These are phyloP conservation scores for Coemansia biformis DNA, from an alignment of 192 early-diverging fungal genomes.

Conservation along the genomic window DNA sequence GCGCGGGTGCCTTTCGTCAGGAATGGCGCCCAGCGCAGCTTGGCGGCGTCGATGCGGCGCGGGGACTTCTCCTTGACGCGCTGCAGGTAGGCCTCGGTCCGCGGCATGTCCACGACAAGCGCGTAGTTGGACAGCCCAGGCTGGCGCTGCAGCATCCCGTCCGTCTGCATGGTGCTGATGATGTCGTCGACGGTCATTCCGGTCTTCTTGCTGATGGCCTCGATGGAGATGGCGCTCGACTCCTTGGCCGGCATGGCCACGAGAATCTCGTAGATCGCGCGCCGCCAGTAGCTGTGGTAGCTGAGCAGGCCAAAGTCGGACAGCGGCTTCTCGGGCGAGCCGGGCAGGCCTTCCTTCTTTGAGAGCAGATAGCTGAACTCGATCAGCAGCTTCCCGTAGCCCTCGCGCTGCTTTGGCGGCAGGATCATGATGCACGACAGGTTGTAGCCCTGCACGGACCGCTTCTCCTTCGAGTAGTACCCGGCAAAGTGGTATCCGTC, in stretches of 20 bases:
- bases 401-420: conserved; percentile 80
- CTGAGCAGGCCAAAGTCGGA: conserved; percentile 84
- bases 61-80: conserved; percentile 53
- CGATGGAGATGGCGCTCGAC: conserved; percentile 22
- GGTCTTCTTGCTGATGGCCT: conserved; percentile 61
- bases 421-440: conserved; percentile 93
- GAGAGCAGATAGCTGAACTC: conserved; percentile 88
- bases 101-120: conserved; percentile 48
- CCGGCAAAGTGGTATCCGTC: conserved; percentile 86
- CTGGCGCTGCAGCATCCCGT: conserved; percentile 36
- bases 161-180: conserved; percentile 65
- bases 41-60: conserved; percentile 51
- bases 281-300: conserved; percentile 85
- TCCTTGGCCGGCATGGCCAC: conserved; percentile 15
- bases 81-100: conserved; percentile 43
- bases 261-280: conserved; percentile 65
- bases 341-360: conserved; percentile 67
- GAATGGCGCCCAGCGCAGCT: conserved; percentile 68
- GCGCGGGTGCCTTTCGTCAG: conserved; percentile 51
- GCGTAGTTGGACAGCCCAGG: conserved; percentile 32
- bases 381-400: conserved; percentile 88
- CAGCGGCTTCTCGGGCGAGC: conserved; percentile 86
- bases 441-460: conserved; percentile 76
- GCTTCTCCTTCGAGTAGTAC: conserved; percentile 98
- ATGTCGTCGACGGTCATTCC: conserved; percentile 80